Evolutionary conservation across 139 green algal species (phyloP).

Genomic region (Nannochloris sp.): DNA sequence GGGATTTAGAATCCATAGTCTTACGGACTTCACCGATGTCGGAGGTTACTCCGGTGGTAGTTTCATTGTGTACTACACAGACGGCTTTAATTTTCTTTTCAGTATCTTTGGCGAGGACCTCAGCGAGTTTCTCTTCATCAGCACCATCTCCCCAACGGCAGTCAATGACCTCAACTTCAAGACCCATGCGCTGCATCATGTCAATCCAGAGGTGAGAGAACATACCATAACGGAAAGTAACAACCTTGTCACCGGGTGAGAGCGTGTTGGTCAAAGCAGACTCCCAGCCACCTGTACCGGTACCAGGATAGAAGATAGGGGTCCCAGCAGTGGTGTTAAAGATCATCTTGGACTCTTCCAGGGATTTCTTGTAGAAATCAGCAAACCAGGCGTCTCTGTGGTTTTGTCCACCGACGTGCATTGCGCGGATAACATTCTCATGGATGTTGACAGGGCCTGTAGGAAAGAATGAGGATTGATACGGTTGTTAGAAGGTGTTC

Average conservation of each 20-base stretch:
- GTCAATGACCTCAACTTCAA: slow-evolving; percentile 88
- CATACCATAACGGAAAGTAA: slow-evolving; percentile 71
- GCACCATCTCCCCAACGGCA: slow-evolving; percentile 83
- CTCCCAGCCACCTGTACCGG: slow-evolving; percentile 87
- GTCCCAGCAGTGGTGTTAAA: slow-evolving; percentile 80
- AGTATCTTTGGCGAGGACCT: slow-evolving; percentile 67
- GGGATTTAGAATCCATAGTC: slow-evolving; percentile 61
- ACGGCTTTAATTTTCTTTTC: slow-evolving; percentile 91
- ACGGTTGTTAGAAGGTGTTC: too few relatives aligned
- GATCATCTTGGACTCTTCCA: slow-evolving; percentile 78
- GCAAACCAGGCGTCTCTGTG: slow-evolving; percentile 93
- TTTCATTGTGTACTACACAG: slow-evolving; percentile 96
- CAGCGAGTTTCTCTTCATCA: slow-evolving; percentile 59
- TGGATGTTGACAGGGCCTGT: slow-evolving; percentile 96
- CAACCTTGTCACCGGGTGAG: slow-evolving; percentile 82
- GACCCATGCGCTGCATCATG: slow-evolving; percentile 93
- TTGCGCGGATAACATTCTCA: slow-evolving; percentile 76
- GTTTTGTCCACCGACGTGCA: slow-evolving; percentile 82
- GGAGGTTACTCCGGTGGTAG: slow-evolving; percentile 85
- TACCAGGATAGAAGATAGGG: slow-evolving; percentile 86
- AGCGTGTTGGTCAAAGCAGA: slow-evolving; percentile 89
- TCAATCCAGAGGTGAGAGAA: slow-evolving; percentile 95
- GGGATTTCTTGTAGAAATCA: slow-evolving; percentile 66
- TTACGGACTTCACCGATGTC: slow-evolving; percentile 60
- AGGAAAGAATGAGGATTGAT: neutral